These are phyloP conservation scores for Clonostachys sp. DNA, from an alignment of 2,329 filamentous ascomycete species.

Conservation along the genomic window DNA sequence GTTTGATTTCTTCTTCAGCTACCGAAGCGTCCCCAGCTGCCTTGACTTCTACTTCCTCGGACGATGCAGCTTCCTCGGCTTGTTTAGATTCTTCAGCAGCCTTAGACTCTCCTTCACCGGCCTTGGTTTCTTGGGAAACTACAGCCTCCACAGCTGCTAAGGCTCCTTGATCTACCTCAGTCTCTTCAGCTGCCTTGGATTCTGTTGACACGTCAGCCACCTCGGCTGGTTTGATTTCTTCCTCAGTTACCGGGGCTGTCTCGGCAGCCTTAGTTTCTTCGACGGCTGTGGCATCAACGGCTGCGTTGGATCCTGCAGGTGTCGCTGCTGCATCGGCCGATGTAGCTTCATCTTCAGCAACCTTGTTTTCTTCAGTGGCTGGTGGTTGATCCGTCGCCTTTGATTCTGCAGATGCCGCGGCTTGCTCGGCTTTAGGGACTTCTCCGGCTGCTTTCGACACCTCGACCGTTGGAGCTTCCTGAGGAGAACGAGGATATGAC, in stretches of 20 bases:
- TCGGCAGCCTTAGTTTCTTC: background rate
- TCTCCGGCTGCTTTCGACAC: background rate
- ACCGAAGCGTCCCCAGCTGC: background rate
- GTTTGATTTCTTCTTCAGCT: background rate
- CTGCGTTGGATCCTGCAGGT: background rate
- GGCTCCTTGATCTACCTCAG: no score
- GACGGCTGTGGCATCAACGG: background rate
- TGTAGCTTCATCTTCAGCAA: background rate
- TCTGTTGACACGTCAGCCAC: background rate
- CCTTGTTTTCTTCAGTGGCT: background rate
- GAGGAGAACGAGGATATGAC: slow-evolving; percentile 93
- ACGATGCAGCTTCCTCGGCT: background rate
- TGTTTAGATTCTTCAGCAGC: background rate
- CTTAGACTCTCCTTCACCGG: background rate
- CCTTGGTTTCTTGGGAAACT: background rate
- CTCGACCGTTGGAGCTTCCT: background rate
- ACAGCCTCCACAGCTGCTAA: no score
- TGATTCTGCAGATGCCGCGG: background rate
- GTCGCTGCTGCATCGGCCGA: background rate
- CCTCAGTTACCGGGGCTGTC: background rate
- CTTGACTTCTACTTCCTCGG: background rate
- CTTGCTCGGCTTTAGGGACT: no score
- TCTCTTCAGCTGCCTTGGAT: no score
- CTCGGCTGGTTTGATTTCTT: background rate
- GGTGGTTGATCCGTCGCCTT: background rate